phyloP scores from a whole-genome alignment of 257 asterid genomes.

The Gentiana straminea region DNA sequence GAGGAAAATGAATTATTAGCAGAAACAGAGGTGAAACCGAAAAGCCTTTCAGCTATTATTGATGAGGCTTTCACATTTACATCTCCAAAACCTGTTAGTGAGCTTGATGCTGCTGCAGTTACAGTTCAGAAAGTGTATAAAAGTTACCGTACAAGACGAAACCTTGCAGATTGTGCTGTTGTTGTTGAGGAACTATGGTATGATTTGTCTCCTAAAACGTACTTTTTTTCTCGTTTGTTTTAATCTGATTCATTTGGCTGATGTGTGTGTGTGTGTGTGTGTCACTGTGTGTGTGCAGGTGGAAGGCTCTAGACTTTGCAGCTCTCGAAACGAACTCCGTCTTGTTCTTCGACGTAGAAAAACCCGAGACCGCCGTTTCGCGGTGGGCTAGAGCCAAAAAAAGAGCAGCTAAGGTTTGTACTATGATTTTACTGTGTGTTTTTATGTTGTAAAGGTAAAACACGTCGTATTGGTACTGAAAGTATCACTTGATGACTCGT shows the following conservation, averaged over 20 bases:
- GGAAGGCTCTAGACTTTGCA: conserved; percentile 91
- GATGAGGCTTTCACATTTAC: conserved; percentile 47
- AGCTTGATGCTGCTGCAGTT: conserved; percentile 90
- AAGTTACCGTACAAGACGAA: conserved; percentile 81
- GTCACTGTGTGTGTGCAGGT: conserved; percentile 33
- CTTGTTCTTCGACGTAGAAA: conserved; percentile 64
- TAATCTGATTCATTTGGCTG: conserved; percentile 8
- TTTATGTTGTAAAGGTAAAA: no score
- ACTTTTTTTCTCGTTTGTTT: background rate
- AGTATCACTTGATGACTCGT: background rate
- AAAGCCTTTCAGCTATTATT: conserved; percentile 18
- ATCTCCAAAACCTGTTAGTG: conserved; percentile 62
- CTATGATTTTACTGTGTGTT: no score
- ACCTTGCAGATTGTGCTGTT: conserved; percentile 95
- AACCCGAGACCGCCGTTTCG: conserved; percentile 82
- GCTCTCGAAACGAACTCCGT: conserved; percentile 76
- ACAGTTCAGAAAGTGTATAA: conserved; percentile 85
- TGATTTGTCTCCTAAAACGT: conserved; percentile 1
- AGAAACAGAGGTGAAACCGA: background rate
- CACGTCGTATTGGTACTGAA: no score
- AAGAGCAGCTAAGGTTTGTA: conserved; percentile 74
- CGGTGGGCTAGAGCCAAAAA: conserved; percentile 95
- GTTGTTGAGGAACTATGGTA: conserved; percentile 96
- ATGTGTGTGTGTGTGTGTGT: conserved; percentile 1
- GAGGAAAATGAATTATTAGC: conserved; percentile 11